Percentiles rank a stretch among this genome's conserved stretches.
Evolutionary conservation across 345 rosid genomes (phyloP).

Genomic region (Euphorbia pulcherrima): DNA sequence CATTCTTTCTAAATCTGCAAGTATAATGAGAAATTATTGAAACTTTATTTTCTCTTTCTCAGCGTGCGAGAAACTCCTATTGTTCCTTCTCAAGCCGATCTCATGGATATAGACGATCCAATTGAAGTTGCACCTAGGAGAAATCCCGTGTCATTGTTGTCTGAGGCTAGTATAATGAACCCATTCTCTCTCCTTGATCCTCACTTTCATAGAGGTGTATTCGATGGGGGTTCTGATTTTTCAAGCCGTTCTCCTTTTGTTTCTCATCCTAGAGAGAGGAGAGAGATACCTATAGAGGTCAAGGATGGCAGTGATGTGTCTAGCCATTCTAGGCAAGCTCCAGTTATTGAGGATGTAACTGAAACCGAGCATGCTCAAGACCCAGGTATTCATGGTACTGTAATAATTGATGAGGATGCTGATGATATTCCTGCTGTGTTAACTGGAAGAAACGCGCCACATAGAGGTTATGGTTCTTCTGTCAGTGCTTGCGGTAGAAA

Average conservation of each 20-base stretch:
- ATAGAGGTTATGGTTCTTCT: constrained; percentile 16
- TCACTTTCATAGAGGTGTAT: constrained; percentile 35
- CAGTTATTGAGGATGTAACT: too few relatives aligned
- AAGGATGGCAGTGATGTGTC: constrained; percentile 60
- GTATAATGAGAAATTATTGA: neutral
- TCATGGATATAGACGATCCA: constrained; percentile 87
- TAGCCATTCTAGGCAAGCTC: too few relatives aligned
- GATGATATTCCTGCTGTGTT: constrained; percentile 45
- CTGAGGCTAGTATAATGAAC: constrained; percentile 35
- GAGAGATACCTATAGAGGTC: constrained; percentile 83
- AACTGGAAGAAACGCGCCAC: constrained; percentile 23
- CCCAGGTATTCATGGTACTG: constrained; percentile 48
- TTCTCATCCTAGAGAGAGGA: constrained; percentile 77
- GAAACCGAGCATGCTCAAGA: constrained; percentile 47
- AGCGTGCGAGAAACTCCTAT: constrained; percentile 22
- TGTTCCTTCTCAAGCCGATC: constrained; percentile 47
- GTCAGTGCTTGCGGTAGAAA: constrained; percentile 23
- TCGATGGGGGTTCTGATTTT: constrained; percentile 43
- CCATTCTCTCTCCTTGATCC: constrained; percentile 51
- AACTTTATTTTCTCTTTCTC: neutral
- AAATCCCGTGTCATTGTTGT: constrained; percentile 36
- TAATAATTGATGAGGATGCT: constrained; percentile 52
- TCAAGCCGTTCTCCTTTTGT: constrained; percentile 47
- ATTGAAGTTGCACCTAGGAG: constrained; percentile 32
- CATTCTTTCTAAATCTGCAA: neutral